These are phyloP conservation scores for Colletotrichum karsti DNA, from an alignment of 2,329 filamentous ascomycete genomes.

Conservation along the genomic window DNA sequence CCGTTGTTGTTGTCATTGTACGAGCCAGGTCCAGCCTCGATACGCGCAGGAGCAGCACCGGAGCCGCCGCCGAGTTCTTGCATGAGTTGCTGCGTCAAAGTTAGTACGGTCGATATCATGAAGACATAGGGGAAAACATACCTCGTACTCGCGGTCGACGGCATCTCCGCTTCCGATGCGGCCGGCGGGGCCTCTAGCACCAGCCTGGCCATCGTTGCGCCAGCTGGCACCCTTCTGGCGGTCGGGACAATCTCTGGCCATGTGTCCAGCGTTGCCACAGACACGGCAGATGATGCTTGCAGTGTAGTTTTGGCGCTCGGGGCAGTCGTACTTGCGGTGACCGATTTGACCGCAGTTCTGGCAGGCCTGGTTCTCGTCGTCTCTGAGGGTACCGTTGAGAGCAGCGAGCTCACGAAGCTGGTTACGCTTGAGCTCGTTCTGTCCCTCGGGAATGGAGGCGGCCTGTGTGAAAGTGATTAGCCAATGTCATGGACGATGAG, in stretches of 20 bases:
- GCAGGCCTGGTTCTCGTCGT: slow-evolving; percentile 99
- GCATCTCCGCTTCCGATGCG: slow-evolving; percentile 81
- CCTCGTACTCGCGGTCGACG: slow-evolving; percentile 94
- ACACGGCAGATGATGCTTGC: slow-evolving; percentile 99
- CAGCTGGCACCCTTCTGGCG: slow-evolving; percentile 89
- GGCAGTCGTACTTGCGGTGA: slow-evolving; percentile 98
- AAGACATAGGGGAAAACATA: slow-evolving; percentile 52
- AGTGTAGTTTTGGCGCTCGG: slow-evolving; percentile 97
- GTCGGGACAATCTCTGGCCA: slow-evolving; percentile 98
- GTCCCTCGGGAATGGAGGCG: slow-evolving; percentile 96
- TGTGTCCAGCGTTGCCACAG: slow-evolving; percentile 97
- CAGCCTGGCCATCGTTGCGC: slow-evolving; percentile 76
- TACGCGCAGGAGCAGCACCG: slow-evolving; percentile 75
- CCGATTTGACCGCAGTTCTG: slow-evolving; percentile 99
- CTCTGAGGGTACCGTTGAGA: slow-evolving; percentile 97
- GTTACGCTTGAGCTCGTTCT: slow-evolving; percentile 98
- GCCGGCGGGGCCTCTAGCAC: slow-evolving; percentile 58
- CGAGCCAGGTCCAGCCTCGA: slow-evolving; percentile 82
- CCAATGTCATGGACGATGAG: neutral
- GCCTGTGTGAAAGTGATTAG: slow-evolving; percentile 66
- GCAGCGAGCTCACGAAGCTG: slow-evolving; percentile 97
- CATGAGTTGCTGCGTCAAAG: slow-evolving; percentile 84
- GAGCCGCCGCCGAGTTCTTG: slow-evolving; percentile 89
- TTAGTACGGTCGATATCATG: slow-evolving; percentile 46
- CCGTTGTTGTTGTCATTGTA: slow-evolving; percentile 66